phyloP scores from a whole-genome alignment of 1,139 yeast species.

The Hemisphaericaspora subhashii region DNA sequence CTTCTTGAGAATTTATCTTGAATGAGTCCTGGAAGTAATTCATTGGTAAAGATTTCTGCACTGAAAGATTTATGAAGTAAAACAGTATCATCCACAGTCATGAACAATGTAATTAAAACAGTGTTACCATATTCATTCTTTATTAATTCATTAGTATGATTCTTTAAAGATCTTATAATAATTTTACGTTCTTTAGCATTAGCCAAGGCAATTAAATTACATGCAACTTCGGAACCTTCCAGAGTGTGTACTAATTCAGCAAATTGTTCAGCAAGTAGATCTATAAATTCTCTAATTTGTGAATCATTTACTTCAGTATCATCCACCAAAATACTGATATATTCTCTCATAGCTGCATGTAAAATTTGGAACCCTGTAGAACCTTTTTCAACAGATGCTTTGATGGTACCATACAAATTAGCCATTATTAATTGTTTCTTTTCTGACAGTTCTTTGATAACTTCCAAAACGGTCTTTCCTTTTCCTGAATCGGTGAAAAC shows the following conservation, averaged over 20 bases:
- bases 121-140: conserved; percentile 84
- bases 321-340: conserved; percentile 63
- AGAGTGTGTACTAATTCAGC: conserved; percentile 95
- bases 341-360: conserved; percentile 95
- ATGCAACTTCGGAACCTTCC: conserved; percentile 92
- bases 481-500: conserved; percentile 78
- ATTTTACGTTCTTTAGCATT: conserved; percentile 90
- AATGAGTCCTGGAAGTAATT: conserved; percentile 56
- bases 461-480: conserved; percentile 62
- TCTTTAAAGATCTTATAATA: conserved; percentile 69
- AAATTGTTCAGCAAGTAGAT: conserved; percentile 79
- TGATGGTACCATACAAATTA: conserved; percentile 79
- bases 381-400: conserved; percentile 91
- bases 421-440: conserved; percentile 75
- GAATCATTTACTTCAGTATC: conserved; percentile 46
- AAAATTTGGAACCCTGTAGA: conserved; percentile 94
- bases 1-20: conserved; percentile 82
- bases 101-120: conserved; percentile 75
- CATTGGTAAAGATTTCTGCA: conserved; percentile 55
- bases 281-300: conserved; percentile 81
- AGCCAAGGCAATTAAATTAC: conserved; percentile 74
- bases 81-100: conserved; percentile 93
- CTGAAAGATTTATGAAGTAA: conserved; percentile 72
- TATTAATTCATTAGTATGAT: conserved; percentile 71
- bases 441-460: conserved; percentile 72